A percentile compares a stretch with the other conserved stretches of the same genome.
Evolutionary conservation across 306 rosid genomes (phyloP).

Genomic region (Quercus variabilis): DNA sequence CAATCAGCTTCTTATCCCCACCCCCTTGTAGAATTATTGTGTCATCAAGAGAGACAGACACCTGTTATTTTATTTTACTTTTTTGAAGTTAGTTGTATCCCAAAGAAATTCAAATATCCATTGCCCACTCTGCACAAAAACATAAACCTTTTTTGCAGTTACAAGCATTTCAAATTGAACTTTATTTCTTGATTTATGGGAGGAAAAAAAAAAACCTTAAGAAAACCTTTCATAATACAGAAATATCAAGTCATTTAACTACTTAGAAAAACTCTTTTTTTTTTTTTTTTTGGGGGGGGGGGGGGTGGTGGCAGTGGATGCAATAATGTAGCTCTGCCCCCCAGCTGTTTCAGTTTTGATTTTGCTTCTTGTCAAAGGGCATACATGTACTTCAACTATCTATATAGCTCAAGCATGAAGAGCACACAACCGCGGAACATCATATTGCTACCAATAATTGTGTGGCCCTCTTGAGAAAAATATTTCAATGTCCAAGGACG

Average conservation of each 20-base stretch:
- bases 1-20: too few relatives aligned
- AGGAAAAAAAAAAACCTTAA: background rate
- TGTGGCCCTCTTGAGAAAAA: background rate
- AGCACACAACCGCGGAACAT: background rate
- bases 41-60: constrained; percentile 78
- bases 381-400: background rate
- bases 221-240: background rate
- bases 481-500: background rate
- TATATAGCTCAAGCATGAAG: background rate
- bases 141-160: constrained; percentile 74
- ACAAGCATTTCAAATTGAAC: constrained; percentile 77
- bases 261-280: too few relatives aligned
- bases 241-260: background rate
- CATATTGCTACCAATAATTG: too few relatives aligned
- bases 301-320: too few relatives aligned
- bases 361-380: background rate
- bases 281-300: too few relatives aligned
- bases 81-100: constrained; percentile 10
- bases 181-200: background rate
- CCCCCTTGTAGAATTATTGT: too few relatives aligned
- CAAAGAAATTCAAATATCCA: constrained; percentile 1
- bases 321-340: too few relatives aligned
- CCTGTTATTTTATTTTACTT: constrained; percentile 37
- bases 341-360: background rate
- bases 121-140: constrained; percentile 13